phyloP scores from a whole-genome alignment of 2,329 filamentous ascomycete species.

The Aspergillus hortae region DNA sequence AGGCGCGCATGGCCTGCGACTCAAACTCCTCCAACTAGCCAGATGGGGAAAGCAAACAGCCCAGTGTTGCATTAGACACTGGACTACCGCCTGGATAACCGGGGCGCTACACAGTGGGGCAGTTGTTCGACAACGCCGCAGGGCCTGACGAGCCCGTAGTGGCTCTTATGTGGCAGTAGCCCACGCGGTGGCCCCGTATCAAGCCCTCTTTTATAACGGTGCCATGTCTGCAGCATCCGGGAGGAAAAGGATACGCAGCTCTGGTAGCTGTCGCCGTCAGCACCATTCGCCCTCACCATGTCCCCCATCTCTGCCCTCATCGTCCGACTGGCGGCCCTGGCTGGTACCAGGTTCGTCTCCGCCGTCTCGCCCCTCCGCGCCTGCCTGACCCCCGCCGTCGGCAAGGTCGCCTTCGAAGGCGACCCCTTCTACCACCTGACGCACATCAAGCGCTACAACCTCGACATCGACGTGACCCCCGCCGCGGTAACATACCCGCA shows the following conservation, averaged over 20 bases:
- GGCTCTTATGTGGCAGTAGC: too few relatives aligned
- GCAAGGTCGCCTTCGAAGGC: slow-evolving; percentile 9
- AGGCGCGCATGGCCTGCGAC: too few relatives aligned
- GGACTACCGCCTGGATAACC: background rate
- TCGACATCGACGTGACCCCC: slow-evolving; percentile 26
- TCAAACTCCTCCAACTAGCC: too few relatives aligned
- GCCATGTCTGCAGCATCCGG: background rate
- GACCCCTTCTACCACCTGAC: slow-evolving; percentile 17
- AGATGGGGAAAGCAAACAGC: too few relatives aligned
- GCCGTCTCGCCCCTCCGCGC: background rate
- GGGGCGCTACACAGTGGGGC: background rate
- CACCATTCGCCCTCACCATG: too few relatives aligned
- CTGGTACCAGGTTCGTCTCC: background rate
- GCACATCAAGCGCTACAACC: slow-evolving; percentile 21
- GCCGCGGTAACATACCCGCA: slow-evolving; percentile 31
- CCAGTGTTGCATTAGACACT: background rate
- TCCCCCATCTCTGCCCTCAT: background rate
- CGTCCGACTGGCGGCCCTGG: background rate
- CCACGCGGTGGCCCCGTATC: too few relatives aligned
- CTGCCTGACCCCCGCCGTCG: background rate
- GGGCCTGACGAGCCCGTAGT: too few relatives aligned
- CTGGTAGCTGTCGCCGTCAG: too few relatives aligned
- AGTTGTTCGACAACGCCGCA: background rate
- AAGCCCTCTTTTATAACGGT: too few relatives aligned
- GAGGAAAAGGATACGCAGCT: too few relatives aligned